Conservation (phyloP, 1,284 basidiomycete genomes). For the Ganoderma multipileum region DNA sequence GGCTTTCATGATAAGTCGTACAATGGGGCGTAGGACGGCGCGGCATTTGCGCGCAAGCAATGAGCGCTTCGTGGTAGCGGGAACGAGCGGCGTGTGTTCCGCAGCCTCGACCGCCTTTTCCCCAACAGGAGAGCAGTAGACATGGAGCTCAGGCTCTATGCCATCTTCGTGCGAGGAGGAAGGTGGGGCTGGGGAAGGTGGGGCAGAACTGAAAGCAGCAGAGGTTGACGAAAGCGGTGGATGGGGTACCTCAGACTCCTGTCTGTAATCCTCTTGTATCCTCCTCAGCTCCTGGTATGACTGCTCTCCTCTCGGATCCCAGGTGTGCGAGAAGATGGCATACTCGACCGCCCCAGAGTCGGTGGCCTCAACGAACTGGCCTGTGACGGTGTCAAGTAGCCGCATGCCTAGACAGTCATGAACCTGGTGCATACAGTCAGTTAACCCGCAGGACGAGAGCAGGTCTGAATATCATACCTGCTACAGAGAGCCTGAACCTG, state of each 20-base stretch:
- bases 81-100: background rate
- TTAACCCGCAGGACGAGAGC: too few species aligned
- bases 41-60: slow-evolving; percentile 1
- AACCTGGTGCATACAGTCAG: background rate
- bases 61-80: background rate
- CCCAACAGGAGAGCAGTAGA: background rate
- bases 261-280: slow-evolving; percentile 1
- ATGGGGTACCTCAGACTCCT: background rate
- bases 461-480: background rate
- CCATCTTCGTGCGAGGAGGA: background rate
- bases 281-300: slow-evolving; percentile 11
- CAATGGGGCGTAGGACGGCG: background rate
- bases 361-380: slow-evolving; percentile 10
- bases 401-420: slow-evolving; percentile 4
- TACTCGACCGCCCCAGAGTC: slow-evolving; percentile 4
- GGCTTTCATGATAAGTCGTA: background rate
- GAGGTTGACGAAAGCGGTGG: background rate
- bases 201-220: background rate
- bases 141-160: background rate
- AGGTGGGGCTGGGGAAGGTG: background rate
- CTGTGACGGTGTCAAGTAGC: slow-evolving; percentile 12
- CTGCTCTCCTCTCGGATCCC: slow-evolving; percentile 14
- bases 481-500: background rate
- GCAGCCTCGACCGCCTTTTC: background rate
- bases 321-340: slow-evolving; percentile 20